Percentiles rank a stretch among this genome's conserved stretches.
These are phyloP conservation scores for Elaeis guineensis DNA, from an alignment of 176 grass and related monocot genomes.

Conservation along the genomic window DNA sequence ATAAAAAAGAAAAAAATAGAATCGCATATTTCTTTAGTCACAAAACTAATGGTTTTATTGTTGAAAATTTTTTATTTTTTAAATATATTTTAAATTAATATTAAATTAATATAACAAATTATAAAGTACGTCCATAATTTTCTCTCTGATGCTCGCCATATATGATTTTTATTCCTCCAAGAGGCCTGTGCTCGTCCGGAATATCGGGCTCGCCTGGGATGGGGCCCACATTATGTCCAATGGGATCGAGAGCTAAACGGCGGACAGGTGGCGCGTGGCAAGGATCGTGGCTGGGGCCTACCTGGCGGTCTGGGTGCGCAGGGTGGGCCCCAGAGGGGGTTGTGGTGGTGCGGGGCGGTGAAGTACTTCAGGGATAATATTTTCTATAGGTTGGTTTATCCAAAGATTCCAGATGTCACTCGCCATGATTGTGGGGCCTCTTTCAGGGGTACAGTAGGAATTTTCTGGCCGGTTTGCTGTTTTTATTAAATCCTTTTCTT, in stretches of 20 bases:
- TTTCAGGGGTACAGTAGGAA: not conserved
- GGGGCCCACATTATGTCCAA: not conserved
- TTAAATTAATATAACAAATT: no score
- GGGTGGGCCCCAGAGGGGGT: not conserved
- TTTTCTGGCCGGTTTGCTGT: no score
- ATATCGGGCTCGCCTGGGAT: conserved; percentile 10
- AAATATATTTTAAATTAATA: no score
- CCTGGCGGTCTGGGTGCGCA: conserved; percentile 18
- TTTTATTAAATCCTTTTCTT: no score
- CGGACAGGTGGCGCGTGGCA: conserved; percentile 21
- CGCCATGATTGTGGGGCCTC: not conserved
- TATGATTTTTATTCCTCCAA: no score
- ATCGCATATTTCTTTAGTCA: no score
- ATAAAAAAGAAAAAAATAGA: no score
- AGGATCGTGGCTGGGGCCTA: conserved; percentile 20
- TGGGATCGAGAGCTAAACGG: conserved; percentile 13
- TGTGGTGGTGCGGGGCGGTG: conserved; percentile 3
- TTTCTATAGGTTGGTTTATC: not conserved
- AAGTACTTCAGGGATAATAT: conserved; percentile 8
- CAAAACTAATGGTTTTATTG: no score
- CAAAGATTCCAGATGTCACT: not conserved
- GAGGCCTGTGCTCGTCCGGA: no score
- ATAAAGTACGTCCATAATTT: no score
- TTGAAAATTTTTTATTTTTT: no score
- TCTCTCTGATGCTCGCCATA: no score